Percentiles rank a stretch among this genome's conserved stretches.
These are phyloP conservation scores for Petunia axillaris DNA, from an alignment of 257 asterid genomes.

Conservation along the genomic window DNA sequence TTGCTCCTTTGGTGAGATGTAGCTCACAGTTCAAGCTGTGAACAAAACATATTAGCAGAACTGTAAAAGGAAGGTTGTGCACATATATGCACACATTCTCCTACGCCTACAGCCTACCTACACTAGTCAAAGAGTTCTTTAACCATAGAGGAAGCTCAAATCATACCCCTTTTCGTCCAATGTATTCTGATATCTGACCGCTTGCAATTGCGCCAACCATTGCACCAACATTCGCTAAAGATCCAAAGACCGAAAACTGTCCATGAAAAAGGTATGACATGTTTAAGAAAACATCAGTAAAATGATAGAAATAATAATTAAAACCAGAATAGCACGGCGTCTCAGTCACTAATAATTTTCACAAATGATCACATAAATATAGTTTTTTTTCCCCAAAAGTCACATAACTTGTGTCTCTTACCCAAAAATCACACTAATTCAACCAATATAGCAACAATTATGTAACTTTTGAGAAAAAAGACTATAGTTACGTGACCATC, in stretches of 20 bases:
- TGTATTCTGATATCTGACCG: conserved; percentile 86
- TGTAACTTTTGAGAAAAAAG: no score
- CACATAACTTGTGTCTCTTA: no score
- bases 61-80: neutral
- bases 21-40: neutral
- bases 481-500: no score
- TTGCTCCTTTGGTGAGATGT: conserved; percentile 2
- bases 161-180: conserved; percentile 91
- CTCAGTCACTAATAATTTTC: neutral
- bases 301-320: neutral
- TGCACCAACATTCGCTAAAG: conserved; percentile 90
- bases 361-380: no score
- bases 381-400: no score
- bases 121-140: neutral
- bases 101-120: neutral
- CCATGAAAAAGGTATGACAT: conserved; percentile 11
- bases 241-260: conserved; percentile 86
- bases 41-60: neutral
- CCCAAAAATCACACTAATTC: no score
- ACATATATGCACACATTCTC: neutral
- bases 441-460: no score
- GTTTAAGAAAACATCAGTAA: neutral
- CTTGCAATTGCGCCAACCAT: conserved; percentile 94
- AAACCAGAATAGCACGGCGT: neutral
- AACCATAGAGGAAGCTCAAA: neutral